Conservation (phyloP, 495 filamentous ascomycete genomes). For the Penicillium ochrochloron region DNA sequence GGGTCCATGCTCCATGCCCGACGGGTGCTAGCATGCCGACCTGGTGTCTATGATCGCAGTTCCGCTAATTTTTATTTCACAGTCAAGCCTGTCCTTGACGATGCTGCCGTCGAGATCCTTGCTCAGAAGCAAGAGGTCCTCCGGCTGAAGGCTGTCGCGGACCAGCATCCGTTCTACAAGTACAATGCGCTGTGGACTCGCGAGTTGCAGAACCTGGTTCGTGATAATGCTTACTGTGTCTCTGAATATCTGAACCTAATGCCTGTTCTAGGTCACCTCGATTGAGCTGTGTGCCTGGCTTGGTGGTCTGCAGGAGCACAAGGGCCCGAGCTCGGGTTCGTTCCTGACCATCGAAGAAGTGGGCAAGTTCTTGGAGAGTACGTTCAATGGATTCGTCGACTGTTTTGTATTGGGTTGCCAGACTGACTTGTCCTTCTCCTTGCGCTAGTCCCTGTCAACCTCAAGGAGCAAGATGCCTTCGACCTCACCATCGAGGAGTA, state of each 20-base stretch:
- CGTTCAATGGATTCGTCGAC: constrained; percentile 21
- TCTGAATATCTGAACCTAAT: constrained; percentile 13
- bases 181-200: constrained; percentile 86
- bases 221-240: constrained; percentile 4
- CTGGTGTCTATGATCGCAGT: background rate
- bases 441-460: constrained; percentile 83
- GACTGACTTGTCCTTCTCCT: constrained; percentile 2
- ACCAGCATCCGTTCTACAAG: constrained; percentile 92
- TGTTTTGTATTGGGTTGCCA: background rate
- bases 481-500: constrained; percentile 98
- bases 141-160: constrained; percentile 69
- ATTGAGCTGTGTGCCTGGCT: constrained; percentile 80
- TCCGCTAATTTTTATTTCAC: constrained; percentile 15
- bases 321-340: constrained; percentile 40
- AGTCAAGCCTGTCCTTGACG: constrained; percentile 53
- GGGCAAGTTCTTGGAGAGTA: constrained; percentile 74
- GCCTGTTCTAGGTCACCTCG: constrained; percentile 54
- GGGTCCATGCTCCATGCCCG: background rate
- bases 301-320: constrained; percentile 61
- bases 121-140: constrained; percentile 50
- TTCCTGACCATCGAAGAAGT: constrained; percentile 90
- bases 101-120: constrained; percentile 45
- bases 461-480: constrained; percentile 88
- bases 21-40: background rate
- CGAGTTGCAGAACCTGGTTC: constrained; percentile 79